Conservation (phyloP, 208 protist species). For the Herpetomonas samuelpessoai region DNA sequence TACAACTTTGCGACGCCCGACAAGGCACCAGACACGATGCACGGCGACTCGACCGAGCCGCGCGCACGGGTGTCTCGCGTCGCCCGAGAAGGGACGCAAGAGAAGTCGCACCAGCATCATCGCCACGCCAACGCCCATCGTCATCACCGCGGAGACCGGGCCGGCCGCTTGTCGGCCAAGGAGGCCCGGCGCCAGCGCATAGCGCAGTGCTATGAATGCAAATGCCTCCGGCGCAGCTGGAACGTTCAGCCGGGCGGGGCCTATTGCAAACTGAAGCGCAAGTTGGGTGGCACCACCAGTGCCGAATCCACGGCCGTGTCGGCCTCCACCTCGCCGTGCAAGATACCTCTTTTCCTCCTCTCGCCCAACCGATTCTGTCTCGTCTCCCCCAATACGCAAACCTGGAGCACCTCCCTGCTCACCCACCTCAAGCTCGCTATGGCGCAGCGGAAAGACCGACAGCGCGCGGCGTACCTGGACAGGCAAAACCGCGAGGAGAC, state of each 20-base stretch:
- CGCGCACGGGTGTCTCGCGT: neutral
- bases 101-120: neutral
- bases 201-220: neutral
- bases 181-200: neutral
- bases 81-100: neutral
- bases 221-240: neutral
- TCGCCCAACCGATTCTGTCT: slow-evolving; percentile 17
- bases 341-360: neutral
- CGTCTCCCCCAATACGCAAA: slow-evolving; percentile 6
- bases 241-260: neutral
- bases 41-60: too few species aligned
- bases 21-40: too few species aligned
- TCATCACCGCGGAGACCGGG: neutral
- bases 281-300: too few species aligned
- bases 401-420: slow-evolving; percentile 19
- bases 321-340: neutral
- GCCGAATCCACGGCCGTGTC: too few species aligned
- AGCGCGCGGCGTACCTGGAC: slow-evolving; percentile 4
- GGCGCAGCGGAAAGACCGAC: neutral
- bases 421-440: slow-evolving; percentile 3
- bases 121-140: neutral
- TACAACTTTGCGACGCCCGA: too few species aligned
- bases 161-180: neutral
- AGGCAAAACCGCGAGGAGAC: neutral
- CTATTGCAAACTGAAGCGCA: neutral